phyloP scores from a whole-genome alignment of 1,284 basidiomycete species.

The Stereum hirsutum region DNA sequence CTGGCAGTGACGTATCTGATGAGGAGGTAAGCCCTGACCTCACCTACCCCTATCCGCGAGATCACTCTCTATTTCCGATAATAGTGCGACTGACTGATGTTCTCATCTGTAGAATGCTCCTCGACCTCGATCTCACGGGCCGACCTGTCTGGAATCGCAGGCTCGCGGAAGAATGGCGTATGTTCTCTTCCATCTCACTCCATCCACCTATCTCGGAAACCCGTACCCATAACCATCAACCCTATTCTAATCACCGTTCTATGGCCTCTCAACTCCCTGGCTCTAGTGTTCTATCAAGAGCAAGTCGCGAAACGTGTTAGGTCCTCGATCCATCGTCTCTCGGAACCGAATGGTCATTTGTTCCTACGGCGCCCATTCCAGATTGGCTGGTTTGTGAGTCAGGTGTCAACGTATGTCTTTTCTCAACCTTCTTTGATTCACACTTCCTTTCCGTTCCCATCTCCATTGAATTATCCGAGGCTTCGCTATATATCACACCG shows the following conservation, averaged over 20 bases:
- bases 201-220: slow-evolving; percentile 4
- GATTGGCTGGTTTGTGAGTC: slow-evolving; percentile 62
- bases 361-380: slow-evolving; percentile 59
- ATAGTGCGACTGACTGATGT: slow-evolving; percentile 10
- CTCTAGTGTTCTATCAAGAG: slow-evolving; percentile 53
- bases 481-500: neutral
- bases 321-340: slow-evolving; percentile 36
- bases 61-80: too few species aligned
- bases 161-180: slow-evolving; percentile 70
- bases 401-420: slow-evolving; percentile 44
- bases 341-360: slow-evolving; percentile 36
- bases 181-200: slow-evolving; percentile 21
- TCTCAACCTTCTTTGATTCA: slow-evolving; percentile 1
- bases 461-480: neutral
- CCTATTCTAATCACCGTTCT: too few species aligned
- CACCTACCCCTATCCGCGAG: slow-evolving; percentile 22
- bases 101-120: slow-evolving; percentile 20
- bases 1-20: slow-evolving; percentile 57
- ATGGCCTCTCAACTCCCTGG: slow-evolving; percentile 8
- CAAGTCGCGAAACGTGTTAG: slow-evolving; percentile 49
- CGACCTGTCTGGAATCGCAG: slow-evolving; percentile 49
- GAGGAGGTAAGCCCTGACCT: slow-evolving; percentile 42
- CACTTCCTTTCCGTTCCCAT: neutral
- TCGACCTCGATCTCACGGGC: slow-evolving; percentile 21
- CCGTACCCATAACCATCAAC: too few species aligned